Evolutionary conservation across 163 green algal species (phyloP).

Genomic region (Scenedesmus sp.): DNA sequence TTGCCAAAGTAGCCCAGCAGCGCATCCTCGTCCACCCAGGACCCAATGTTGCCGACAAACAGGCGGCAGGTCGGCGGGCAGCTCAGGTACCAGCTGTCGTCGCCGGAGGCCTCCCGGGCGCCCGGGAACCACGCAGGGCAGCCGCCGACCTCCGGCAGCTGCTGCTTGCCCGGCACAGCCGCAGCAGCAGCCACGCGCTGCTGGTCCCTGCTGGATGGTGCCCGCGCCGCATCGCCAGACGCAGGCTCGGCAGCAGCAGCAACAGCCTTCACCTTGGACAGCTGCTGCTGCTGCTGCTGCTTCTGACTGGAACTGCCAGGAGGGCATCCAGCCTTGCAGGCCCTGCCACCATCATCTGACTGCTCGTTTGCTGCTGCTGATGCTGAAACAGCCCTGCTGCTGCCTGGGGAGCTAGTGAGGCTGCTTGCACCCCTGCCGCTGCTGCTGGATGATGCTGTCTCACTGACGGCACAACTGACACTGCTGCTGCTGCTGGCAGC

Average conservation of each 20-base stretch:
- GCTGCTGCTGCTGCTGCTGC: not conserved
- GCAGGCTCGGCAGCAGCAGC: not conserved
- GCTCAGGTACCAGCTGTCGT: slow-evolving; percentile 31
- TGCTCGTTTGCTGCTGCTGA: not conserved
- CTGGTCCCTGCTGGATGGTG: not conserved
- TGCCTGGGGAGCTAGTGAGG: not conserved
- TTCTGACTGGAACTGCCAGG: not conserved
- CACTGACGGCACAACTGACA: not conserved
- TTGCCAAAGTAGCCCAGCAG: slow-evolving; percentile 53
- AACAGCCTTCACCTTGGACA: too few relatives aligned
- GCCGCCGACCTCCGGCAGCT: not conserved
- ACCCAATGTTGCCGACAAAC: slow-evolving; percentile 56
- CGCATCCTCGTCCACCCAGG: slow-evolving; percentile 51
- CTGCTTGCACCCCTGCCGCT: not conserved
- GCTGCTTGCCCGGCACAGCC: not conserved
- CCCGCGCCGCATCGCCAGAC: not conserved
- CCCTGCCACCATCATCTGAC: not conserved
- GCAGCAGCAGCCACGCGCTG: not conserved
- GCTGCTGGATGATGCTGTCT: not conserved
- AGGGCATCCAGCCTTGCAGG: not conserved
- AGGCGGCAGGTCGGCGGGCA: slow-evolving; percentile 36
- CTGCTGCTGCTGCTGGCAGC: not conserved
- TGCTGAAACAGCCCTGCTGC: not conserved
- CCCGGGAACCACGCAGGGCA: slow-evolving; percentile 22
- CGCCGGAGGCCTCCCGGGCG: not conserved